Base-by-base conservation (phyloP, 2,329 filamentous ascomycete genomes). In the Juglanconis juglandina region DNA sequence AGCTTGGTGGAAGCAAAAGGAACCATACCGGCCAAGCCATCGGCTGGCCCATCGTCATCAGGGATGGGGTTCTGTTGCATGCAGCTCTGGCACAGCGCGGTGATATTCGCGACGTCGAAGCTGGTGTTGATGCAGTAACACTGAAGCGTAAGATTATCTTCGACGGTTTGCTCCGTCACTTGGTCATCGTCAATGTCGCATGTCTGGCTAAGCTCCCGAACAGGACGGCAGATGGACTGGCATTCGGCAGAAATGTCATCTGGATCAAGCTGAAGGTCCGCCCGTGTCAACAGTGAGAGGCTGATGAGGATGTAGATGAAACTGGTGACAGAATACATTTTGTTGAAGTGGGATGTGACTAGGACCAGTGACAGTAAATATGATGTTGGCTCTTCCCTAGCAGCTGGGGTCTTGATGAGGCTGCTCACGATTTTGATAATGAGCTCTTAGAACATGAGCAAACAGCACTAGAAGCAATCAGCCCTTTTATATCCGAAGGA, bases 121-220 rank as follows among this genome's bases (percentile, higher is more conserved):
- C 73, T 74, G 53, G 68, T 63, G 69, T 79, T 75, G 64, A 73
- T 72, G 70, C 76, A 76, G 56, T 77, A 65, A 62, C 76, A 78
- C 64, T 77, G 73, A 11, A 66, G 67, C 68, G 73, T 69, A 55
- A 77, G 72, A 17, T 69, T 71, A 49, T 74, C 67, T 65, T 77
- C 74, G 37, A 69, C 65, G 32, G 67, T 69, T 66, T 74, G 66
- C 44, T 63, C 71, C 17, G 63, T 67, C 57, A 70, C 66, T 47
- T 78, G 7, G 68, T 77, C 14, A 76, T 87, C 49, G 73, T 88
- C 59, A 74, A 83, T 49, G 79, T 76, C 71, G 63, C 77, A 79
- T 44, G 66, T 67, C 39, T 67, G 67, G 55, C 70, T 72, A 35
- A 77, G 70, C 32, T 71, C 62, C 9, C 67, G 70, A 39, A 77